A percentile compares a stretch with the other conserved stretches of the same genome.
These are phyloP conservation scores for Salix viminalis DNA, from an alignment of 345 rosid species.

Conservation along the genomic window DNA sequence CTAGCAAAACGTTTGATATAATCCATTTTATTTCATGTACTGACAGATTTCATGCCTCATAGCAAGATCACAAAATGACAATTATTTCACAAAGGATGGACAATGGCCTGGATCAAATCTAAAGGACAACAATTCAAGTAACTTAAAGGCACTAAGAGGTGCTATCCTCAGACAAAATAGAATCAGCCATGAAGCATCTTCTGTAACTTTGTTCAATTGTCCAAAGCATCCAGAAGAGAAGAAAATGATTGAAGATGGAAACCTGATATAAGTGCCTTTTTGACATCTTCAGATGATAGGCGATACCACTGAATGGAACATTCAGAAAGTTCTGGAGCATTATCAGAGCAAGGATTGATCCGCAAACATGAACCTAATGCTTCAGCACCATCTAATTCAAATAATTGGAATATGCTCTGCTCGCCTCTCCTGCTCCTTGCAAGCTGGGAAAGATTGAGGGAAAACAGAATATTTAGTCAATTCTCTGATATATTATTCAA, in stretches of 20 bases:
- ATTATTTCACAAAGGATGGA: background rate
- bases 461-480: constrained; percentile 7
- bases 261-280: constrained; percentile 92
- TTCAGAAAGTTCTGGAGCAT: constrained; percentile 64
- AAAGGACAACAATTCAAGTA: background rate
- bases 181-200: background rate
- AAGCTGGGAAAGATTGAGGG: constrained; percentile 39
- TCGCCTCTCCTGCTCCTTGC: constrained; percentile 57
- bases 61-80: background rate
- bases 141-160: background rate
- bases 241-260: background rate
- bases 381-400: constrained; percentile 84
- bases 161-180: background rate
- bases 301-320: constrained; percentile 88
- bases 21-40: background rate
- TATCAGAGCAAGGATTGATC: constrained; percentile 58
- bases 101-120: background rate
- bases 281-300: constrained; percentile 60
- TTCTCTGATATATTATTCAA: background rate
- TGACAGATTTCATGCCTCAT: background rate
- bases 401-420: constrained; percentile 43
- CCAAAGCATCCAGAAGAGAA: background rate
- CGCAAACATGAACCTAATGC: constrained; percentile 71
- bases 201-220: background rate
- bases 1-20: background rate